Evolutionary conservation across 2,329 filamentous ascomycete genomes (phyloP), one percentile per base, ranked within the genome.

Genomic region (Fusarium musae): DNA sequence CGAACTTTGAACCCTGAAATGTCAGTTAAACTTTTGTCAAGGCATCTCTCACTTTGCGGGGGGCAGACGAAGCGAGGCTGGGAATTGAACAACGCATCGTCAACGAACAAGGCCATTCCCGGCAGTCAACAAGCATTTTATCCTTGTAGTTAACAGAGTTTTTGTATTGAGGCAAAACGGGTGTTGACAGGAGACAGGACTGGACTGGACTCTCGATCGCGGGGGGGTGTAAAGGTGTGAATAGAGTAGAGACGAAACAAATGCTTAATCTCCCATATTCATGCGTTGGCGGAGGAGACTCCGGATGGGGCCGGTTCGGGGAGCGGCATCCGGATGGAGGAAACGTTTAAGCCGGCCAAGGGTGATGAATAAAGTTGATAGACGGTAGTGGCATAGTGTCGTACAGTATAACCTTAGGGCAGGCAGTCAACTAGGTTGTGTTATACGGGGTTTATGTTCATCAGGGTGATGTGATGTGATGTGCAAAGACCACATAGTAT

Each of bases 241-340:
- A 28, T 28, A 44, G 43, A 47, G 59, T 17, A 69, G 59, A 50
- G 58, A 56, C 54, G 66, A 71, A 64, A 69, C 65, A 67, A 64
- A 52, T 52, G 52, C 32, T 69, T 73, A 77, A 77, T 77, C 67
- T 77, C 75, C 75, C 70, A 74, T 63, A 74, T 77, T 77, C 67
- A 77, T 77, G 75, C 75, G 65, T 68, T 69, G 75, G 19, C 69
- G 62, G 60, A 58, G 59, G 50, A 50, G 44, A 66, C 66, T 62
- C 73, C 71, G 68, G 66, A 73, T 70, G 61, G 66, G 66, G 70
- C 70, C 60, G 70, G 62, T 43, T 54, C 68, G 67, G 66, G 73
- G 54, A 71, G 67, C 59, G 70, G 74, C 70, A 50, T 40, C 59
- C 50, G 66, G 59, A 70, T 57, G 50, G 57, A 65, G 28, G 66